Conservation (phyloP, 129 eudicot species). For the Artemisia argyi region DNA sequence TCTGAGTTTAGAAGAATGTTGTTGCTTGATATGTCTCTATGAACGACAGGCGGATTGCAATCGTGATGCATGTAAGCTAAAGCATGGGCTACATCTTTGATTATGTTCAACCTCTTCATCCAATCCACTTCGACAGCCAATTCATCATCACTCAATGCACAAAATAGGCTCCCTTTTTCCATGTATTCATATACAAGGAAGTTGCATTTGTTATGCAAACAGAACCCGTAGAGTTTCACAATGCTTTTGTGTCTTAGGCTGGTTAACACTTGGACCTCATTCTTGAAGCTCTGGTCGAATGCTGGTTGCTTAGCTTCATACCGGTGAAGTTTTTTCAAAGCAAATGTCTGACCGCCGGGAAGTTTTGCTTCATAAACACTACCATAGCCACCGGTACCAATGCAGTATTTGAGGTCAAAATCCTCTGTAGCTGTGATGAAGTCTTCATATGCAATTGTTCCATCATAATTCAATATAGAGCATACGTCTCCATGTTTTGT, state of each 20-base stretch:
- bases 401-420: slow-evolving; percentile 40
- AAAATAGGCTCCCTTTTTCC: slow-evolving; percentile 45
- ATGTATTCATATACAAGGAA: slow-evolving; percentile 41
- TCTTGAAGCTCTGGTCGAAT: slow-evolving; percentile 30
- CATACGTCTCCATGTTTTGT: too few species aligned
- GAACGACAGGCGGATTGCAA: slow-evolving; percentile 39
- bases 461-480: too few species aligned
- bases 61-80: slow-evolving; percentile 45
- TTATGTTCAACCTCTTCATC: slow-evolving; percentile 36
- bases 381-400: slow-evolving; percentile 47
- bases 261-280: slow-evolving; percentile 32
- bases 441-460: too few species aligned
- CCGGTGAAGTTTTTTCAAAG: too few species aligned
- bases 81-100: slow-evolving; percentile 39
- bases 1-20: slow-evolving; percentile 34
- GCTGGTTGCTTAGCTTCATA: slow-evolving; percentile 17
- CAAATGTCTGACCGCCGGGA: too few species aligned
- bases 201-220: slow-evolving; percentile 27
- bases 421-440: slow-evolving; percentile 37
- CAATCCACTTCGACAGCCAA: slow-evolving; percentile 35
- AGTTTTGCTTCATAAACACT: slow-evolving; percentile 33
- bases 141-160: slow-evolving; percentile 21
- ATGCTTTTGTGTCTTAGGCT: slow-evolving; percentile 30
- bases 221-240: slow-evolving; percentile 35
- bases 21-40: slow-evolving; percentile 43